phyloP scores from a whole-genome alignment of 768 basidiomycete genomes.

The Kwoniella heveanensis region DNA sequence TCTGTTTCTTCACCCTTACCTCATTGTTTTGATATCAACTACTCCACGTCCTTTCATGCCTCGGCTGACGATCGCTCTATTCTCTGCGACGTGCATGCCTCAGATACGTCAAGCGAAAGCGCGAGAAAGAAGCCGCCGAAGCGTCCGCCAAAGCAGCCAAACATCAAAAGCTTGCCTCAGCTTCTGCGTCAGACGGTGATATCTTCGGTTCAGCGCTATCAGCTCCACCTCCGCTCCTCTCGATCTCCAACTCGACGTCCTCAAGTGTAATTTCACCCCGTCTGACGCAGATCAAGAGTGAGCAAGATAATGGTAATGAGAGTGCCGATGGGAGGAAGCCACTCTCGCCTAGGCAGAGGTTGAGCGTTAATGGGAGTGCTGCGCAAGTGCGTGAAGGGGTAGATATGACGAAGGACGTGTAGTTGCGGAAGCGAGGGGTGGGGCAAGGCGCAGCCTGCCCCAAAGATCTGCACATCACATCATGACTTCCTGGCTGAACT shows the following conservation, averaged over 20 bases:
- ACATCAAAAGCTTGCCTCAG: slow-evolving; percentile 28
- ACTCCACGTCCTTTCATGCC: too few species aligned
- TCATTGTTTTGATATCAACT: too few species aligned
- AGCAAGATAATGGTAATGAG: not conserved
- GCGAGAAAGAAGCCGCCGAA: slow-evolving; percentile 46
- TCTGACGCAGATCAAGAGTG: not conserved
- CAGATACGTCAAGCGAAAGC: slow-evolving; percentile 56
- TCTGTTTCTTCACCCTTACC: too few species aligned
- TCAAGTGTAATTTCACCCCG: not conserved
- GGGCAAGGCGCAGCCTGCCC: too few species aligned
- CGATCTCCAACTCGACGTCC: not conserved
- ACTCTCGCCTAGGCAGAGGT: slow-evolving; percentile 25
- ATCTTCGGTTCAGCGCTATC: slow-evolving; percentile 44
- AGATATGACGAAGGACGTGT: slow-evolving; percentile 15
- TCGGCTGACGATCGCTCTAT: too few species aligned
- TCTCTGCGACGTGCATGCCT: too few species aligned
- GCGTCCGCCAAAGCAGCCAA: slow-evolving; percentile 48
- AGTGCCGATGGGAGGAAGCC: slow-evolving; percentile 18
- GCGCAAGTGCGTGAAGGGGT: slow-evolving; percentile 5
- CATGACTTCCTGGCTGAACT: too few species aligned
- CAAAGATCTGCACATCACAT: too few species aligned
- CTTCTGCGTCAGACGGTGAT: slow-evolving; percentile 26
- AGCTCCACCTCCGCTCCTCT: slow-evolving; percentile 4
- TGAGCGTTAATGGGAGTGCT: slow-evolving; percentile 24
- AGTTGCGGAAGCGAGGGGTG: not conserved